phyloP scores from a whole-genome alignment of 768 basidiomycete genomes.

The Leccinum rimulosum region DNA sequence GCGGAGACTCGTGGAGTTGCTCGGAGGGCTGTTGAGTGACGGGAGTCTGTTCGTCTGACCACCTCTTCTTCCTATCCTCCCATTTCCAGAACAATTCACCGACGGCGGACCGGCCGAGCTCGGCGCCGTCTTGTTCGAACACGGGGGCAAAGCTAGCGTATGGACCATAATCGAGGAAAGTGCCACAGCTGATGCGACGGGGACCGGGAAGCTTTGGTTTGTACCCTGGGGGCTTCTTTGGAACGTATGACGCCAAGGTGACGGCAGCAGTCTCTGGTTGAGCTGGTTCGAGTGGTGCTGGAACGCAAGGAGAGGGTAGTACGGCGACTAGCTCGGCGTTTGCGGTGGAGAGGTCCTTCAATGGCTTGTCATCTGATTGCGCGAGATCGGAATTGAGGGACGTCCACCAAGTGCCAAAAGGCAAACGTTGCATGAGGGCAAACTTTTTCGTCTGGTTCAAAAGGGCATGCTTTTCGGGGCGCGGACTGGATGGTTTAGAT shows the following conservation, averaged over 20 bases:
- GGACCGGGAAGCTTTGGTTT: conserved; percentile 45
- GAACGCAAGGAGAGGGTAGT: conserved; percentile 55
- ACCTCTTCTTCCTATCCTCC: conserved; percentile 40
- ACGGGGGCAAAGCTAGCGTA: conserved; percentile 75
- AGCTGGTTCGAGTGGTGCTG: conserved; percentile 32
- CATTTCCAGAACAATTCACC: conserved; percentile 57
- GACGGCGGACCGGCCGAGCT: conserved; percentile 60
- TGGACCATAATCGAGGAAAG: conserved; percentile 77
- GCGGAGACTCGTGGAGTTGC: not conserved
- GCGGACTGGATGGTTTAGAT: conserved; percentile 14
- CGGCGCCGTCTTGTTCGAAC: conserved; percentile 75
- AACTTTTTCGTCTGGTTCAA: conserved; percentile 47
- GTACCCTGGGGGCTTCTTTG: conserved; percentile 39
- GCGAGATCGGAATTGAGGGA: conserved; percentile 54
- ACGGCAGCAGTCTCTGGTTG: conserved; percentile 24
- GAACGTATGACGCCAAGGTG: conserved; percentile 59
- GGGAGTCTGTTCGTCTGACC: conserved; percentile 22
- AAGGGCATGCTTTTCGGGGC: conserved; percentile 30
- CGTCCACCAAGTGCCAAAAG: conserved; percentile 76
- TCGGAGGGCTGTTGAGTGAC: conserved; percentile 3
- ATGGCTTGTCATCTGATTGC: conserved; percentile 35
- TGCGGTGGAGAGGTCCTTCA: conserved; percentile 55
- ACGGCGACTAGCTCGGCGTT: conserved; percentile 77
- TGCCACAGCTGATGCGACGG: conserved; percentile 58
- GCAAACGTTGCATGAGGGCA: conserved; percentile 78